phyloP scores from a whole-genome alignment of 2,329 filamentous ascomycete genomes.

The Teratosphaeriaceae sp. region DNA sequence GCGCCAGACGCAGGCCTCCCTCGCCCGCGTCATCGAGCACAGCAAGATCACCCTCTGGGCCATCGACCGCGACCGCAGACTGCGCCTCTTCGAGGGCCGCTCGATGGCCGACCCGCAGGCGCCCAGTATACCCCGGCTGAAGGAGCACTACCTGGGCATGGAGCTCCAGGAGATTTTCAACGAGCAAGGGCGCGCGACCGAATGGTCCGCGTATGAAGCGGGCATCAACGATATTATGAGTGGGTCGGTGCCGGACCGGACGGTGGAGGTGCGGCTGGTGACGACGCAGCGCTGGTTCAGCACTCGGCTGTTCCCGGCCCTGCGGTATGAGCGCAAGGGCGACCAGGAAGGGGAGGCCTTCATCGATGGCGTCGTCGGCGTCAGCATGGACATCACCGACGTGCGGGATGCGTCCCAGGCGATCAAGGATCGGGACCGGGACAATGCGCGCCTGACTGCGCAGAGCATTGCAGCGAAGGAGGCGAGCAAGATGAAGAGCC shows the following conservation, averaged over 20 bases:
- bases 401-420: slow-evolving; percentile 59
- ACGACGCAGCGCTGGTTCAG: slow-evolving; percentile 60
- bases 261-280: slow-evolving; percentile 55
- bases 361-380: slow-evolving; percentile 67
- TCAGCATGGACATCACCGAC: slow-evolving; percentile 76
- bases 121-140: slow-evolving; percentile 5
- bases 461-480: slow-evolving; percentile 75
- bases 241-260: slow-evolving; percentile 54
- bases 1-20: slow-evolving; percentile 60
- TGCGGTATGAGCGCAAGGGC: slow-evolving; percentile 48
- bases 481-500: slow-evolving; percentile 71
- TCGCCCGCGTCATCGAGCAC: slow-evolving; percentile 66
- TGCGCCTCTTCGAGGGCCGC: slow-evolving; percentile 65
- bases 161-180: slow-evolving; percentile 59
- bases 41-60: slow-evolving; percentile 71
- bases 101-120: slow-evolving; percentile 29
- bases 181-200: slow-evolving; percentile 22
- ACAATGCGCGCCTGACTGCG: slow-evolving; percentile 63
- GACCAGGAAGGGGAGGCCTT: slow-evolving; percentile 46
- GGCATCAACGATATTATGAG: slow-evolving; percentile 59
- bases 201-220: slow-evolving; percentile 40
- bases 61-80: slow-evolving; percentile 53
- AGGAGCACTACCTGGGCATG: slow-evolving; percentile 45
- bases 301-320: slow-evolving; percentile 62
- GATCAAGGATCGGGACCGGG: slow-evolving; percentile 54